Base-by-base conservation (phyloP, 768 basidiomycete species). In the Galerina sulciceps region DNA sequence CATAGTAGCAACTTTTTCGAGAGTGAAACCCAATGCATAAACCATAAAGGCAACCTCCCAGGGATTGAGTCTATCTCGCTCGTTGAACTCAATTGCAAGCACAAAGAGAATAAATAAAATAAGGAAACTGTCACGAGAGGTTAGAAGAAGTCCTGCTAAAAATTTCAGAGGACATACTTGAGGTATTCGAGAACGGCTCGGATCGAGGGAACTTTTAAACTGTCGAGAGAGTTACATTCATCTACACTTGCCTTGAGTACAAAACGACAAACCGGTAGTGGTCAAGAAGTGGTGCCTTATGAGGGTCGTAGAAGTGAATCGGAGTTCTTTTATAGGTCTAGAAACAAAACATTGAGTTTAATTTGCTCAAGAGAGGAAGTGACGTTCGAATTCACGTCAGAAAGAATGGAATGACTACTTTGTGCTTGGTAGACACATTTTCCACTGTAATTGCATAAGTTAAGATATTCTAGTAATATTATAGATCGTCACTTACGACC, bases 291-390 rank as follows among this genome's bases (percentile, higher is more conserved):
- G 95, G 93, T 0, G 95, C 95, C 70, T 88, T 93, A 68, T 94
- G 90, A 2, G 95, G 95, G 69, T 98, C 94, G 71, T 98, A 97
- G 65, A 96, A 90, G 71, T 95, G 93, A 35, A 97, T 84, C 10
- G 96, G 94, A 22, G 85, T 92, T 47, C 89, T 84, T 77, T 97
- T 97, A 74, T 98, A 98, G 23, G 92, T 95, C 94, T 96, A 58
- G 15, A 22, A 17, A 40, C 20, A 41, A 47, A 53, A 18, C 45
- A 57, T 43, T 11, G 40, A 40, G 54, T 42, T 47, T 44, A 10
- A 57, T 43, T 13, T 40, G 41, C 54, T 38, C 45, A 47, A 10
- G 15, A 46, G 18, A 11, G 14, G 10, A 10, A 20, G 18, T 42
- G 55, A 41, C 10, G 17, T 15, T 8, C 44, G 22, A 17, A 71